These are phyloP conservation scores for Lentinula sp. DNA, from an alignment of 768 basidiomycete genomes.

Conservation along the genomic window DNA sequence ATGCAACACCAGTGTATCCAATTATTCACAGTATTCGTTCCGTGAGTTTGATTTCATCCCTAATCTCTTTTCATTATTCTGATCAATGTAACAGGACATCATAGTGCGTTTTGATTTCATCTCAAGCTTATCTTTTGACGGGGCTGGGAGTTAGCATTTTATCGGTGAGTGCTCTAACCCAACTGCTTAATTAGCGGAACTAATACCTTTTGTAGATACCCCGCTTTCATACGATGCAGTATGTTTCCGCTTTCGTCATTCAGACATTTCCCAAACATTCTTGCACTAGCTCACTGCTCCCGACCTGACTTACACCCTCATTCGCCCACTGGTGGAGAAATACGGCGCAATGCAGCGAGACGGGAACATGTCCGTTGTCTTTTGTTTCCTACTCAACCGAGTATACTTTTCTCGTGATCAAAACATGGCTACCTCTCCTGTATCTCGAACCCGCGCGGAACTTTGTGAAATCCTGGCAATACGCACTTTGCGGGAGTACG, in stretches of 20 bases:
- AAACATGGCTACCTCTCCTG: constrained; percentile 57
- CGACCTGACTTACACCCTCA: constrained; percentile 86
- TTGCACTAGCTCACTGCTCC: constrained; percentile 63
- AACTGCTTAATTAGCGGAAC: not conserved
- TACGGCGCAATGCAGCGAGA: constrained; percentile 65
- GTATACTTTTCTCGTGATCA: constrained; percentile 81
- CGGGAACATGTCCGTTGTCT: constrained; percentile 81
- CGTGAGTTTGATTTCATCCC: constrained; percentile 30
- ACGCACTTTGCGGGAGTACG: constrained; percentile 67
- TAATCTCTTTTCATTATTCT: not conserved
- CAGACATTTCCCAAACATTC: not conserved
- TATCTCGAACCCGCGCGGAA: constrained; percentile 71
- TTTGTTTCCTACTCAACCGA: constrained; percentile 84
- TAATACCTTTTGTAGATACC: constrained; percentile 48
- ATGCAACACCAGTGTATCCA: constrained; percentile 65
- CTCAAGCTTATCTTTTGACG: constrained; percentile 1
- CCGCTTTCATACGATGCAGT: constrained; percentile 80
- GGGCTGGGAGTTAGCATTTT: constrained; percentile 44
- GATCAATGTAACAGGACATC: constrained; percentile 45
- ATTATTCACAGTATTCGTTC: constrained; percentile 73
- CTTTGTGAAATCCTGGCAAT: constrained; percentile 91
- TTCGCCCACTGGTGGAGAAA: constrained; percentile 84
- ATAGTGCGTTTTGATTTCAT: constrained; percentile 31
- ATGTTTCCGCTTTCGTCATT: constrained; percentile 17
- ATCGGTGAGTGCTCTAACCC: constrained; percentile 44